Percentiles rank a stretch among this genome's conserved stretches.
phyloP scores from a whole-genome alignment of 805 yeast genomes.

The Kazachstania kunashirensis region DNA sequence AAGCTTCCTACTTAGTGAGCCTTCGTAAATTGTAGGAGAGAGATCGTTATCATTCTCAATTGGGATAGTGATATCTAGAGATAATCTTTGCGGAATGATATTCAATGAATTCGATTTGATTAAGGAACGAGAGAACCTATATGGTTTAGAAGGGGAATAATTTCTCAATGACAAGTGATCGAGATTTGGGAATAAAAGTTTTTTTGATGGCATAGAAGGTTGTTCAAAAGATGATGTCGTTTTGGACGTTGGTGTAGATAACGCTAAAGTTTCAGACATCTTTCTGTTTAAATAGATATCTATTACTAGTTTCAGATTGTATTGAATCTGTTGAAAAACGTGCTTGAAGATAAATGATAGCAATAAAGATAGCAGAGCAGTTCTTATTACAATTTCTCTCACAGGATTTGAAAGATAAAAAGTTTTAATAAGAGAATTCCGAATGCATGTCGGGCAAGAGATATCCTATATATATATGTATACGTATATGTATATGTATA shows the following conservation, averaged over 20 bases:
- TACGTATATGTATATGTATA: neutral
- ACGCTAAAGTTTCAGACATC: constrained; percentile 1
- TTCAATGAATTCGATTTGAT: constrained; percentile 1
- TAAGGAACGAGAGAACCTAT: constrained; percentile 3
- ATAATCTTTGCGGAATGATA: constrained; percentile 4
- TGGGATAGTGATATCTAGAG: neutral
- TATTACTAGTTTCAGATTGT: too few species aligned
- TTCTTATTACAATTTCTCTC: too few species aligned
- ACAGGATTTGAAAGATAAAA: too few species aligned
- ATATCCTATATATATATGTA: neutral
- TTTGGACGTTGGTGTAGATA: constrained; percentile 14
- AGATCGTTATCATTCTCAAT: neutral
- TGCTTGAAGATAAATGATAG: too few species aligned
- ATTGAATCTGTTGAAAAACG: too few species aligned
- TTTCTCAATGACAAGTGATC: neutral
- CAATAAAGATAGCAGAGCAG: too few species aligned
- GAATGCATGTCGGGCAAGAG: too few species aligned
- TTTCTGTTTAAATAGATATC: too few species aligned
- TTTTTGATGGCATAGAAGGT: constrained; percentile 13
- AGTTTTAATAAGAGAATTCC: too few species aligned
- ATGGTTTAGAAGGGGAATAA: constrained; percentile 10
- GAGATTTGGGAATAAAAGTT: constrained; percentile 1
- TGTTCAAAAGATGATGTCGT: neutral
- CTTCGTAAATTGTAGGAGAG: constrained; percentile 4
- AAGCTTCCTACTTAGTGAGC: constrained; percentile 5